Conservation (phyloP, 1,284 basidiomycete species). For the Mycena citricolor region DNA sequence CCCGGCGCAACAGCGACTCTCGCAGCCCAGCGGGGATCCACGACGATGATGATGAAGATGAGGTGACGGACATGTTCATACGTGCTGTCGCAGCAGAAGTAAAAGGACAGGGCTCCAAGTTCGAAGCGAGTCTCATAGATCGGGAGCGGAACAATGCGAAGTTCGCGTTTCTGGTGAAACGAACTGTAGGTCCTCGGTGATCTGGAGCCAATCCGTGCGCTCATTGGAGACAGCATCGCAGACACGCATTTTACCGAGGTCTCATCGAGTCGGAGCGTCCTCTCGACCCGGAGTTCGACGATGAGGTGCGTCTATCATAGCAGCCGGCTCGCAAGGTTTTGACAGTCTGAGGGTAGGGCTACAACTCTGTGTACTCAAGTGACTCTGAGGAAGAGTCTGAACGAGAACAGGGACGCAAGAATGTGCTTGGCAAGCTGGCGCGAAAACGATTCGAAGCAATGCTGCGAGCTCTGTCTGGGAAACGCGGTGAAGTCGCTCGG, state of each 20-base stretch:
- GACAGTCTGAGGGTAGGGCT: conserved; percentile 56
- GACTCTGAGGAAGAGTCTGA: conserved; percentile 96
- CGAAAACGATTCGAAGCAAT: conserved; percentile 85
- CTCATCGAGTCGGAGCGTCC: conserved; percentile 66
- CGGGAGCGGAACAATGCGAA: conserved; percentile 80
- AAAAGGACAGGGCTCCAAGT: conserved; percentile 75
- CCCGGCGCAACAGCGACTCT: conserved; percentile 12
- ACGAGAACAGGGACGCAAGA: conserved; percentile 73
- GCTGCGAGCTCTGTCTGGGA: conserved; percentile 83
- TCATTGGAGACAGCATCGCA: conserved; percentile 58
- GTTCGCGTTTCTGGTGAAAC: conserved; percentile 76
- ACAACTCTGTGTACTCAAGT: conserved; percentile 89
- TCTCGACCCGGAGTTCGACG: conserved; percentile 73
- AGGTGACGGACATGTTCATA: conserved; percentile 80
- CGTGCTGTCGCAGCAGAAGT: conserved; percentile 84
- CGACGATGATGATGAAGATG: conserved; percentile 55
- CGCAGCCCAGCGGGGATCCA: conserved; percentile 19
- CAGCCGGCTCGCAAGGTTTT: conserved; percentile 6
- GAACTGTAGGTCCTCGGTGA: conserved; percentile 49
- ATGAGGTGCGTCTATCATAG: conserved; percentile 57
- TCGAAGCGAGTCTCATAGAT: conserved; percentile 74
- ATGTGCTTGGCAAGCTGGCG: conserved; percentile 73
- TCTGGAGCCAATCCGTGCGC: conserved; percentile 5
- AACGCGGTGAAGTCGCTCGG: conserved; percentile 87
- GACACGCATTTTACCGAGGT: conserved; percentile 79